A percentile compares a stretch with the other conserved stretches of the same genome.
These are phyloP conservation scores for Lecanicillium sp. DNA, from an alignment of 2,329 filamentous ascomycete species.

Conservation along the genomic window DNA sequence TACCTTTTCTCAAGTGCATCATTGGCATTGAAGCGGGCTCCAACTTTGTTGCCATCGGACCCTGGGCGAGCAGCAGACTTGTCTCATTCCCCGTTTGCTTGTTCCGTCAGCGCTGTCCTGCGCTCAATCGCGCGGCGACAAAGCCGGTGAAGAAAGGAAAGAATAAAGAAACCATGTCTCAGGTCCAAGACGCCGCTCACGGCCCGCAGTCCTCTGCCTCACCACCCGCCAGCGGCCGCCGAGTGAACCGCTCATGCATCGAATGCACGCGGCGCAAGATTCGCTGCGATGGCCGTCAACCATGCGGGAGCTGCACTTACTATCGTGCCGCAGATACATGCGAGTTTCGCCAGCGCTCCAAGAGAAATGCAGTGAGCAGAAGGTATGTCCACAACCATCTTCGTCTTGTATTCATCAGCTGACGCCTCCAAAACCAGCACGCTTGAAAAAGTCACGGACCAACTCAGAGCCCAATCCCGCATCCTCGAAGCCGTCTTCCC, in stretches of 20 bases:
- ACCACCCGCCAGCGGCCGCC: slow-evolving; percentile 1
- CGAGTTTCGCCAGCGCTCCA: slow-evolving; percentile 21
- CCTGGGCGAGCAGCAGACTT: too few species aligned
- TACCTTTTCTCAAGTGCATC: too few species aligned
- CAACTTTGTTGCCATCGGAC: too few species aligned
- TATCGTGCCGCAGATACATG: slow-evolving; percentile 18
- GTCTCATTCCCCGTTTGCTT: too few species aligned
- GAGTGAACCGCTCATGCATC: slow-evolving; percentile 17
- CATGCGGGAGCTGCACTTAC: slow-evolving; percentile 29
- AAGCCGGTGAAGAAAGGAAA: too few species aligned
- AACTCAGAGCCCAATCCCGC: slow-evolving; percentile 14
- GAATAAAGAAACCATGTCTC: too few species aligned
- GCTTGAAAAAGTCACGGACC: slow-evolving; percentile 17
- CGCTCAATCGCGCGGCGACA: too few species aligned
- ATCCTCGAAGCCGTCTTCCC: slow-evolving; percentile 18
- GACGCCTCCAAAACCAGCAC: too few species aligned
- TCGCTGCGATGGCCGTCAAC: slow-evolving; percentile 32
- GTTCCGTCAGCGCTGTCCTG: too few species aligned
- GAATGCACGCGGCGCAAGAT: slow-evolving; percentile 21
- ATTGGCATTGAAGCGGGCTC: too few species aligned
- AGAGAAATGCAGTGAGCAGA: slow-evolving; percentile 21
- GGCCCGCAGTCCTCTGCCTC: slow-evolving; percentile 1
- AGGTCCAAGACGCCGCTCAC: too few species aligned
- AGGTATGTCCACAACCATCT: slow-evolving; percentile 12
- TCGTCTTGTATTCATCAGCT: too few species aligned